Base-by-base conservation (phyloP, 352 stramenopile genomes). In the Phytophthora kernoviae region DNA sequence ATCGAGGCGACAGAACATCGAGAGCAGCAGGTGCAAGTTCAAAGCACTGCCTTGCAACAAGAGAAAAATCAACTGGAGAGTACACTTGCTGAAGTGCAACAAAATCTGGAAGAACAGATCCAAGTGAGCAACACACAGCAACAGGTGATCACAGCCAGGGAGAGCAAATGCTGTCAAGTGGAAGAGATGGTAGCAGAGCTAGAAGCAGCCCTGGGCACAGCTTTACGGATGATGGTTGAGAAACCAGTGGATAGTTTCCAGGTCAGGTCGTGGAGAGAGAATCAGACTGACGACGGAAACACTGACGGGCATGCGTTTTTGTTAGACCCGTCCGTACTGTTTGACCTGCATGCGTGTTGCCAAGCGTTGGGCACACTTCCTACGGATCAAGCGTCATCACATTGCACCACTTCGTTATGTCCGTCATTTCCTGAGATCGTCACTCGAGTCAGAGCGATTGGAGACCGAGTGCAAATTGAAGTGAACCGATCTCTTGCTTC, bases 151-250 rank as follows among this genome's bases (percentile, higher is more conserved):
- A 14, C 47, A 21, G 22, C 30, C 12, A 70, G 60, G 11, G 58
- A 57, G 57, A 57, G 34, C 33, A 62, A 49, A 52, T 72, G 17
- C 41, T 60, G 41, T n/a, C 41, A 42, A 26, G 52, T 87, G 18
- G 51, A 73, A 5, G 63, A 76, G 20, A 37, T 36, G 5, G 33
- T 79, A 20, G 60, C 51, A 17, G 65, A 84, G 24, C 46, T 88
- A 34, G 64, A 88, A 17, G 60, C 75, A 14, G 71, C 70, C 14
- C 18, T 82, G 12, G 48, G 22, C 0, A 54, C 51, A 17, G 44
- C 64, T 1, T 18, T 68, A 9, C 20, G 26, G 1, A 61, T 70
- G 26, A 62, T 75, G 17, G 4, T 33, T 12, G 39, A 40, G 0
- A 58, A 59, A 11, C 20, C 30, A 18, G 0, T 18, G 26, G 39